Percentiles rank a stretch among this genome's conserved stretches.
These are phyloP conservation scores for Apiotrichum akiyoshidainum DNA, from an alignment of 1,284 basidiomycete species.

Conservation along the genomic window DNA sequence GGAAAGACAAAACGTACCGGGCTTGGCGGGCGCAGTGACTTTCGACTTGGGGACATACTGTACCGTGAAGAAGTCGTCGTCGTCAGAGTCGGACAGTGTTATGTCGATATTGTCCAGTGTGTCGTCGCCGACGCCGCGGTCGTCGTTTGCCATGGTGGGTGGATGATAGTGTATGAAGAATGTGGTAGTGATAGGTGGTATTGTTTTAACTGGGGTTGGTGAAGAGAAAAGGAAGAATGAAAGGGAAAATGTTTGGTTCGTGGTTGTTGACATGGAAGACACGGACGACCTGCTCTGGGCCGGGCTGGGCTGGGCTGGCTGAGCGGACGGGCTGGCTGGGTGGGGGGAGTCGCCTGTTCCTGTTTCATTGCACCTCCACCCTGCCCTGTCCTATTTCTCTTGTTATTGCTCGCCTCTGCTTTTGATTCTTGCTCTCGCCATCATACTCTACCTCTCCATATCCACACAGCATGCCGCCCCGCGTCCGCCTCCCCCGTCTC, in stretches of 20 bases:
- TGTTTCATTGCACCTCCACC: no score
- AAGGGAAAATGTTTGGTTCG: background rate
- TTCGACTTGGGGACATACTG: background rate
- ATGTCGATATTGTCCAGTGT: background rate
- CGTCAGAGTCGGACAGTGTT: background rate
- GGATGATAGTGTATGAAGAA: no score
- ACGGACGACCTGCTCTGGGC: background rate
- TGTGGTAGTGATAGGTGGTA: background rate
- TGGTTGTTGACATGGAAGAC: background rate
- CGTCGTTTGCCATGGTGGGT: background rate
- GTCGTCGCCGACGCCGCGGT: slow-evolving; percentile 10
- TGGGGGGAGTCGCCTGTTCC: no score
- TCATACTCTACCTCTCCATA: background rate
- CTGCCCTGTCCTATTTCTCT: no score
- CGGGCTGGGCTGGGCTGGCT: no score
- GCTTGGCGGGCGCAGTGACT: no score
- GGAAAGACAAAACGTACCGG: no score
- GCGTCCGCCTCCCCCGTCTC: slow-evolving; percentile 35
- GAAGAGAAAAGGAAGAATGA: background rate
- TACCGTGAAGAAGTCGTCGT: background rate
- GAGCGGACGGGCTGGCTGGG: no score
- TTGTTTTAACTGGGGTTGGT: background rate
- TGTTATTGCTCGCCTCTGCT: background rate
- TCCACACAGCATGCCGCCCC: slow-evolving; percentile 31
- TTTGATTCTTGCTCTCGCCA: no score